These are phyloP conservation scores for Aspergillus incahuasiensis DNA, from an alignment of 495 filamentous ascomycete species.

Conservation along the genomic window DNA sequence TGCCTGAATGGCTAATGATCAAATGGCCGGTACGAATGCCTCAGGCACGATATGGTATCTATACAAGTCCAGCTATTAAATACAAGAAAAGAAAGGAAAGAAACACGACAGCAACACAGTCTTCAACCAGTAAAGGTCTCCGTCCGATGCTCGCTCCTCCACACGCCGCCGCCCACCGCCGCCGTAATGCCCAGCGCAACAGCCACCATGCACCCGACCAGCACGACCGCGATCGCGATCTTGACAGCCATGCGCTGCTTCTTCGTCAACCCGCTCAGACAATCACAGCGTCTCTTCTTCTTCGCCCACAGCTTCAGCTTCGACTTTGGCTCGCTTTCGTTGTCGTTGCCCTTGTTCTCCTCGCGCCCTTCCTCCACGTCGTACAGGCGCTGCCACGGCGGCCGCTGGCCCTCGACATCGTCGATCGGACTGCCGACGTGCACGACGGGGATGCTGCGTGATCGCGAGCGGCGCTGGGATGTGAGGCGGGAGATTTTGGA, in stretches of 20 bases:
- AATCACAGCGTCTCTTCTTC: conserved; percentile 30
- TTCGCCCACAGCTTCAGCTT: conserved; percentile 41
- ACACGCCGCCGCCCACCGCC: conserved; percentile 57
- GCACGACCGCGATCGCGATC: conserved; percentile 49
- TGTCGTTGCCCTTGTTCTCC: neutral
- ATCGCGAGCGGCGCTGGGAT: conserved; percentile 33
- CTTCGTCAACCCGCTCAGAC: conserved; percentile 38
- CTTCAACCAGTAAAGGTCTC: too few species aligned
- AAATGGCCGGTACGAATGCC: neutral
- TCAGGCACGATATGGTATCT: conserved; percentile 5
- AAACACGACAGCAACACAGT: neutral
- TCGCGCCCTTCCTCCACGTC: neutral
- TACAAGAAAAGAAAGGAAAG: neutral
- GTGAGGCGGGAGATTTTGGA: conserved; percentile 43
- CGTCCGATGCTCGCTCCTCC: conserved; percentile 36
- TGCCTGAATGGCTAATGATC: too few species aligned
- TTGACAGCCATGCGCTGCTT: conserved; percentile 50
- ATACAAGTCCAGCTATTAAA: neutral
- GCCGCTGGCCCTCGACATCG: neutral
- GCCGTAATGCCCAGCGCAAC: conserved; percentile 59
- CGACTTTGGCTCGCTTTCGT: neutral
- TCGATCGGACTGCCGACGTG: conserved; percentile 12
- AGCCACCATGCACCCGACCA: conserved; percentile 56
- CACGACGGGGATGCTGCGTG: conserved; percentile 8
- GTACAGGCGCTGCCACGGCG: conserved; percentile 1